Percentiles rank a stretch among this genome's conserved stretches.
These are phyloP conservation scores for Geotrichum klebahnii DNA, from an alignment of 1,139 yeast genomes.

Conservation along the genomic window DNA sequence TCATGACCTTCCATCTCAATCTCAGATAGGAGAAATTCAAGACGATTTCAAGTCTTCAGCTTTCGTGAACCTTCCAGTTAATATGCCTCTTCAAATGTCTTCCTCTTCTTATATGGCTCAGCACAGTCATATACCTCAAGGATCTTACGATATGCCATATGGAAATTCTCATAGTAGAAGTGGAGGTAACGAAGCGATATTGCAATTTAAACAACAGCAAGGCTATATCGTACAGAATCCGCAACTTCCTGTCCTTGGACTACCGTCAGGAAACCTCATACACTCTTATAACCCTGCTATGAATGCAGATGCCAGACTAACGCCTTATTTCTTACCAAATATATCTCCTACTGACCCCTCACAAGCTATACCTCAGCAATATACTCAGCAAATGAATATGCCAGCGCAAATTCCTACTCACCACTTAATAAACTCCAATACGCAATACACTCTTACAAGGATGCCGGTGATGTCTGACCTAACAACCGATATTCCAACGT, in stretches of 20 bases:
- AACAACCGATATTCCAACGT: conserved; percentile 9
- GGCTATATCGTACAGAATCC: not conserved
- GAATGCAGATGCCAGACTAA: not conserved
- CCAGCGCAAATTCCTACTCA: conserved; percentile 1
- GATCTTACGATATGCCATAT: not conserved
- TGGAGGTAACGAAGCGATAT: not conserved
- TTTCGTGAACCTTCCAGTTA: not conserved
- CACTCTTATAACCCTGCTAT: not conserved
- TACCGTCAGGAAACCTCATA: not conserved
- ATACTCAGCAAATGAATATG: not conserved
- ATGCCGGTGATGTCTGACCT: conserved; percentile 11
- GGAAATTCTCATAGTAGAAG: not conserved
- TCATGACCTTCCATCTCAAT: not conserved
- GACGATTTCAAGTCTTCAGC: not conserved
- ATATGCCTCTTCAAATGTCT: not conserved
- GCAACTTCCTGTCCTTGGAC: not conserved
- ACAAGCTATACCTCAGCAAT: not conserved
- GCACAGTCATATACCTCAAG: not conserved
- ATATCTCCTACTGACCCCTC: not conserved
- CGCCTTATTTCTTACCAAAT: not conserved
- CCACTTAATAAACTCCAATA: not conserved
- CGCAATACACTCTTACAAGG: conserved; percentile 4
- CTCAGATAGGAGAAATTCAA: not conserved
- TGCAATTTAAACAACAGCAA: not conserved
- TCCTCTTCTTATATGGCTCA: not conserved